Conservation (phyloP, 1,284 basidiomycete genomes). For the Trametes polyzona region DNA sequence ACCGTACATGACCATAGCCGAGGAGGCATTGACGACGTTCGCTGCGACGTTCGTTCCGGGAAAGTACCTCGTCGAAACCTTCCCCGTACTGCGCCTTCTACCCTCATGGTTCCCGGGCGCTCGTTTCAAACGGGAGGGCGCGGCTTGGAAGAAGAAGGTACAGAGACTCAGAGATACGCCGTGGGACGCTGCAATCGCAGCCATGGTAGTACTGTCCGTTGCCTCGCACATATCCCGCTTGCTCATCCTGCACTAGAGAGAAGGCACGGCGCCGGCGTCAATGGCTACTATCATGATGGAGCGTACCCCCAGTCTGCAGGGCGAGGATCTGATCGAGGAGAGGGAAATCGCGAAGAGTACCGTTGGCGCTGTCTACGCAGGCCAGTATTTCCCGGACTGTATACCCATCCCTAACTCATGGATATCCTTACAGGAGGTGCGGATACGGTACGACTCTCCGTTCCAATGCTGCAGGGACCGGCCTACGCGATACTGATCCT, state of each 20-base stretch:
- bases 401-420: not conserved
- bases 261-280: not conserved
- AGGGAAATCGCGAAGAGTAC: not conserved
- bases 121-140: constrained; percentile 11
- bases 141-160: not conserved
- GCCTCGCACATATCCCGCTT: not conserved
- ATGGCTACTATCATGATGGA: not conserved
- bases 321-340: not conserved
- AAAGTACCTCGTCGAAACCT: constrained; percentile 16
- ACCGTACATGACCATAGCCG: constrained; percentile 11
- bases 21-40: constrained; percentile 11
- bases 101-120: constrained; percentile 16
- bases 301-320: not conserved
- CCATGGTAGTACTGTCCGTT: too few relatives aligned
- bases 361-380: not conserved
- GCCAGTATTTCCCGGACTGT: not conserved
- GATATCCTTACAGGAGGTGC: not conserved
- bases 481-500: not conserved
- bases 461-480: too few relatives aligned
- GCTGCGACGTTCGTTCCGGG: constrained; percentile 7
- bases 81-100: constrained; percentile 14
- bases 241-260: not conserved
- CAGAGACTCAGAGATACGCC: constrained; percentile 8
- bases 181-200: constrained; percentile 7
- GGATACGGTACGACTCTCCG: constrained; percentile 2